These are phyloP conservation scores for Lantana camara DNA, from an alignment of 257 asterid species.

Conservation along the genomic window DNA sequence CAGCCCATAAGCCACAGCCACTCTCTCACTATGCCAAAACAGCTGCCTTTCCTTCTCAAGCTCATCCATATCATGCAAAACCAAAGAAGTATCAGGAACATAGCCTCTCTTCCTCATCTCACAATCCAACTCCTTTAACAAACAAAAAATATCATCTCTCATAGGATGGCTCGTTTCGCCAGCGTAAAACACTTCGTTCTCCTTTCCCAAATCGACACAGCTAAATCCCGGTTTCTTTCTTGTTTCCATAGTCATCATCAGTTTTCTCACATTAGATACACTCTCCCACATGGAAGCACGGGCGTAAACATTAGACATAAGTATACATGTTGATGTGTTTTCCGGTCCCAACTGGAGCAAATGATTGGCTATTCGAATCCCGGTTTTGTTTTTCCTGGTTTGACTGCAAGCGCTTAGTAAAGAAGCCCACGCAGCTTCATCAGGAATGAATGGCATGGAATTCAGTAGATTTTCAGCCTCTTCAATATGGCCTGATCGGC, in stretches of 20 bases:
- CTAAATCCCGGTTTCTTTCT: constrained; percentile 81
- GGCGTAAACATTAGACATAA: constrained; percentile 68
- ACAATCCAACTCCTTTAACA: constrained; percentile 52
- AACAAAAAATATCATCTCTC: constrained; percentile 53
- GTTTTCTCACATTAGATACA: constrained; percentile 56
- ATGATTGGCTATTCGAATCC: constrained; percentile 62
- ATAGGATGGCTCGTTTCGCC: constrained; percentile 59
- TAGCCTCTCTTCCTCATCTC: constrained; percentile 83
- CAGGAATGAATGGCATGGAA: constrained; percentile 72
- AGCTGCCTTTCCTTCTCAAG: constrained; percentile 81
- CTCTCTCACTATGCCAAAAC: constrained; percentile 86
- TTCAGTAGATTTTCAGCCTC: constrained; percentile 62
- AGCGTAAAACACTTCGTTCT: constrained; percentile 65
- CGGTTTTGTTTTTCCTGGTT: constrained; percentile 48
- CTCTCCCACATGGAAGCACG: constrained; percentile 64
- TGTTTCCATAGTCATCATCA: constrained; percentile 49
- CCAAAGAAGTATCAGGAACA: constrained; percentile 57
- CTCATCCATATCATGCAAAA: constrained; percentile 72
- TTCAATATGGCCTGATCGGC: constrained; percentile 66
- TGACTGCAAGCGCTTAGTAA: constrained; percentile 61
- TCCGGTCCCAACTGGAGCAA: constrained; percentile 56
- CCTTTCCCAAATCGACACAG: constrained; percentile 60
- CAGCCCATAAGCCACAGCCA: constrained; percentile 77
- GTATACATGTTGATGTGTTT: constrained; percentile 60
- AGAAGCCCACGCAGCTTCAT: constrained; percentile 83